Evolutionary conservation across 192 early-diverging fungal species (phyloP), one percentile per base, ranked within the genome.

Genomic region (Coemansia sp.): DNA sequence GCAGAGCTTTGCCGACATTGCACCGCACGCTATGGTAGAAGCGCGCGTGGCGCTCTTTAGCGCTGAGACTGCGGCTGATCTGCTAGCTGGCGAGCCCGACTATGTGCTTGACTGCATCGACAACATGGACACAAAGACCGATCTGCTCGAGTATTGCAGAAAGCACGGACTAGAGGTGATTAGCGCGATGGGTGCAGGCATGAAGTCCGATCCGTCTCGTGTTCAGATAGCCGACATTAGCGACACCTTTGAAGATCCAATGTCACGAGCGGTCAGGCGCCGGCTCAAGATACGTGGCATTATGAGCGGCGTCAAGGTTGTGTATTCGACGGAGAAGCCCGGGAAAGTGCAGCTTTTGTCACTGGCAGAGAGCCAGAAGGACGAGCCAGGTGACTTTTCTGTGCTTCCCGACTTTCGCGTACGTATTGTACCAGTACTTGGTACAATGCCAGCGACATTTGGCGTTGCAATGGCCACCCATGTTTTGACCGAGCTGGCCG

Each of bases 151-250:
- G 21, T 95, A 91, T 70, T 98, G 97, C 74, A 80, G 86, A 26
- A 81, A 89, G 22, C 62, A 90, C 61, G 78, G 85, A 2, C 64
- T 97, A 14, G 80, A 70, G 24, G 89, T 98, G 19, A 92, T 98
- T 27, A 90, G 90, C 42, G 93, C 95, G 15, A 98, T 97, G 94
- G 97, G 95, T 1, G 91, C 95, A 3, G 95, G 97, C n/a, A 93
- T 93, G 39, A 98, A 98, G 70, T 85, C 92, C 1, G 94, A 98
- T 71, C 91, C 95, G n/a, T 93, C 94, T 26, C 86, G 91, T 12
- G 88, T 98, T 40, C 97, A 97, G 75, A 92, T 98, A 63, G 91
- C 93, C 29, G 97, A 98, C 70, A 95, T 98, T 53, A 86, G 88
- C 56, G 88, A 94, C 37, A 98, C 96, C 0, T 89, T 88, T 66